Conservation (phyloP, 1,284 basidiomycete genomes). For the Apiotrichum laibachii region DNA sequence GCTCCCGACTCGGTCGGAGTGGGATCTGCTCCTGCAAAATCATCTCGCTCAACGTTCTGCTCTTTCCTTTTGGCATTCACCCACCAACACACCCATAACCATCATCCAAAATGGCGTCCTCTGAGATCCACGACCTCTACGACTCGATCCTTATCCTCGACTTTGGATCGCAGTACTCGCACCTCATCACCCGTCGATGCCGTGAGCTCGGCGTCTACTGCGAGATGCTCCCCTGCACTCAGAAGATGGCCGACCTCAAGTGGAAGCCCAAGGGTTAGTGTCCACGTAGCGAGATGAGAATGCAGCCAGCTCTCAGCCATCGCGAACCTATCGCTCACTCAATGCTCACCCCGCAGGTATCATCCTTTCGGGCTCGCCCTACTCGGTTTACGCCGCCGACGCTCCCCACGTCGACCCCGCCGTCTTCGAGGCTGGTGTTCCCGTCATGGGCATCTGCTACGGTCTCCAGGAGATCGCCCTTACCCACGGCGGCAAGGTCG, state of each 20-base stretch:
- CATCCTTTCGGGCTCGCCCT: slow-evolving; percentile 96
- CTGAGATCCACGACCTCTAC: slow-evolving; percentile 85
- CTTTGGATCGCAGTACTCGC: slow-evolving; percentile 98
- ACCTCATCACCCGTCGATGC: slow-evolving; percentile 96
- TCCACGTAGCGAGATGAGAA: too few species aligned
- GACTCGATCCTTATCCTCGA: slow-evolving; percentile 96
- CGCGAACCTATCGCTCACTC: too few species aligned
- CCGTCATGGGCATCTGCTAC: slow-evolving; percentile 96
- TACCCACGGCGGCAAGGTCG: slow-evolving; percentile 82
- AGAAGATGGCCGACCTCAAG: slow-evolving; percentile 79
- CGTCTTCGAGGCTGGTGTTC: slow-evolving; percentile 88
- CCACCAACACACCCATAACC: slow-evolving; percentile 1
- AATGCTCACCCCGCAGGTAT: slow-evolving; percentile 61
- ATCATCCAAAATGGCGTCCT: slow-evolving; percentile 28
- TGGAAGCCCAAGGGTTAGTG: slow-evolving; percentile 89
- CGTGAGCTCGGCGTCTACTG: slow-evolving; percentile 96
- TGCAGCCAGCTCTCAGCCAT: not conserved
- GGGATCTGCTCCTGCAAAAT: not conserved
- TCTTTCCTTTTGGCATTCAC: not conserved
- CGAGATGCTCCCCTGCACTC: slow-evolving; percentile 96
- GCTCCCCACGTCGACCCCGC: slow-evolving; percentile 92
- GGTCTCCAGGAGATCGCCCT: slow-evolving; percentile 96
- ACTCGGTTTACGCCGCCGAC: slow-evolving; percentile 92
- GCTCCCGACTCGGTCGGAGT: too few species aligned
- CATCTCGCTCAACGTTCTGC: not conserved